phyloP scores from a whole-genome alignment of 169 alveolate species.

The Blepharisma undulans region DNA sequence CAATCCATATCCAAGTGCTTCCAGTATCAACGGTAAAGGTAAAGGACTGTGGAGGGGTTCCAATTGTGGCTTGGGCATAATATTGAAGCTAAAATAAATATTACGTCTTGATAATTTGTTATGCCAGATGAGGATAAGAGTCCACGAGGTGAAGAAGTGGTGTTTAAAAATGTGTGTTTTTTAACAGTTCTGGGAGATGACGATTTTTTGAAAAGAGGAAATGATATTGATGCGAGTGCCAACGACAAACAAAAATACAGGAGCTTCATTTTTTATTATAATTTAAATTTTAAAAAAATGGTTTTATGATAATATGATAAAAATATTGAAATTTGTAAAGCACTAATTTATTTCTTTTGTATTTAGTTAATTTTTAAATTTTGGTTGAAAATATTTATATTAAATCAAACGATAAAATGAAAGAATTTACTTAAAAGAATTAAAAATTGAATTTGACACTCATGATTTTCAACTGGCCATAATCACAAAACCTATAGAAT shows the following conservation, averaged over 20 bases:
- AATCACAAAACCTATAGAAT: no score
- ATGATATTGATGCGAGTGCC: background rate
- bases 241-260: background rate
- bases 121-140: background rate
- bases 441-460: no score
- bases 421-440: no score
- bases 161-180: background rate
- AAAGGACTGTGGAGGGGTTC: constrained; percentile 7
- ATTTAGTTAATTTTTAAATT: no score
- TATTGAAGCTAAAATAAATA: background rate
- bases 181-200: background rate
- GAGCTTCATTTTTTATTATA: background rate
- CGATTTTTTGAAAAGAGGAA: background rate
- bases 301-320: no score
- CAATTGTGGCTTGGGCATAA: background rate
- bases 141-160: background rate
- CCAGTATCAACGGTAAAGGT: constrained; percentile 52
- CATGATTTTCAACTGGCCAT: no score
- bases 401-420: no score
- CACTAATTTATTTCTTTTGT: no score
- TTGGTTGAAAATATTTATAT: no score
- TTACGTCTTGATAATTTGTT: background rate
- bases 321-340: no score
- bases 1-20: constrained; percentile 45
- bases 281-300: no score